Evolutionary conservation across 1,139 yeast genomes (phyloP).

Genomic region (Yamadazyma aaseri): DNA sequence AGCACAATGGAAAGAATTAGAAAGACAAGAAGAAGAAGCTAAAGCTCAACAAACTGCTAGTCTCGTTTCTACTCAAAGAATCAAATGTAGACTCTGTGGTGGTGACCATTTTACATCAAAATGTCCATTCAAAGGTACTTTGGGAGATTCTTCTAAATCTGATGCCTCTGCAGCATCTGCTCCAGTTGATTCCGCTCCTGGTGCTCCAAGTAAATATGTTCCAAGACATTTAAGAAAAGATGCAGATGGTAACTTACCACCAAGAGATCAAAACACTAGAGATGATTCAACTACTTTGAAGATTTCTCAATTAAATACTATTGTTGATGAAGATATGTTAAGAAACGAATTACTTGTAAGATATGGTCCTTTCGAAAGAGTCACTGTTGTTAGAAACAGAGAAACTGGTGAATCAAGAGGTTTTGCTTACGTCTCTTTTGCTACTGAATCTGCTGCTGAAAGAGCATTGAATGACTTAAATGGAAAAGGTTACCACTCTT

Average conservation of each 20-base stretch:
- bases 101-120: slow-evolving; percentile 92
- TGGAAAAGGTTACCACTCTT: slow-evolving; percentile 90
- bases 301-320: slow-evolving; percentile 86
- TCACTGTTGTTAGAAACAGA: slow-evolving; percentile 83
- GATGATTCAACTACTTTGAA: slow-evolving; percentile 89
- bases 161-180: slow-evolving; percentile 25
- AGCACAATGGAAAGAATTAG: slow-evolving; percentile 71
- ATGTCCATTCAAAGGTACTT: slow-evolving; percentile 94
- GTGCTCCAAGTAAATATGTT: slow-evolving; percentile 50
- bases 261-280: slow-evolving; percentile 50
- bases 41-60: slow-evolving; percentile 54
- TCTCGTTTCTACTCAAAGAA: slow-evolving; percentile 46
- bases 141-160: slow-evolving; percentile 49
- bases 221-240: slow-evolving; percentile 76
- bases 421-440: slow-evolving; percentile 91
- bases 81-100: slow-evolving; percentile 87
- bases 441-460: slow-evolving; percentile 68
- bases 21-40: slow-evolving; percentile 54
- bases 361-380: slow-evolving; percentile 77
- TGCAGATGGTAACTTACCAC: slow-evolving; percentile 54
- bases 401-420: slow-evolving; percentile 96
- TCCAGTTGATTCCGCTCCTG: slow-evolving; percentile 14
- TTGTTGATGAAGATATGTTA: slow-evolving; percentile 80
- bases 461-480: slow-evolving; percentile 74
- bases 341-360: slow-evolving; percentile 69